Conservation (phyloP, 345 rosid species). For the Abelmoschus esculentus region DNA sequence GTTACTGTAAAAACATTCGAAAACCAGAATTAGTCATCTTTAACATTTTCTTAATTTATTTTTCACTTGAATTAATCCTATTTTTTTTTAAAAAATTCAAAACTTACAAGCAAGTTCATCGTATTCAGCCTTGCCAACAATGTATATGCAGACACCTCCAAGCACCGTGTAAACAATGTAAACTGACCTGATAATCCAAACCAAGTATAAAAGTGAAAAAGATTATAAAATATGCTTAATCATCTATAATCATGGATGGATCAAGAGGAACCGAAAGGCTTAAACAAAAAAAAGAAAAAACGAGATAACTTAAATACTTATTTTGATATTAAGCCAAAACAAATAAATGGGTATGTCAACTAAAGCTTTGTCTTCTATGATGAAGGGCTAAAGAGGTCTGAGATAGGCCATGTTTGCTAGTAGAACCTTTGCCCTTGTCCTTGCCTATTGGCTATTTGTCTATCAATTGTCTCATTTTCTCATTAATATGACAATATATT, state of each 20-base stretch:
- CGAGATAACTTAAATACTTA: too few relatives aligned
- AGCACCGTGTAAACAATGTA: conserved; percentile 72
- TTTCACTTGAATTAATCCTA: conserved; percentile 73
- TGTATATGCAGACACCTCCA: too few relatives aligned
- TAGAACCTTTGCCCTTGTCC: not conserved
- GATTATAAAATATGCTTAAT: not conserved
- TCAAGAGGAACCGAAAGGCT: too few relatives aligned
- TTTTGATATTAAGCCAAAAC: not conserved
- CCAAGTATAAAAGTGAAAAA: not conserved
- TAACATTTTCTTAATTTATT: conserved; percentile 55
- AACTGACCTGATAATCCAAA: conserved; percentile 49
- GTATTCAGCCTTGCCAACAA: conserved; percentile 71
- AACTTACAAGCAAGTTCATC: conserved; percentile 90
- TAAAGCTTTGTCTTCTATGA: not conserved
- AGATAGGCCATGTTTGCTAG: too few relatives aligned
- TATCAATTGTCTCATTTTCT: not conserved
- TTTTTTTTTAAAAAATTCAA: conserved; percentile 28
- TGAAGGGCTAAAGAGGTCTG: not conserved
- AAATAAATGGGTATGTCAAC: not conserved
- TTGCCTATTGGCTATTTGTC: not conserved
- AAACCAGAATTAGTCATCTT: not conserved
- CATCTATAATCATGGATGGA: not conserved
- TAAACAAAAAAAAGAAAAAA: too few relatives aligned
- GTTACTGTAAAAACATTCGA: not conserved
- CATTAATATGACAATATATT: not conserved